Evolutionary conservation across 1,139 yeast species (phyloP).

Genomic region (Scheffersomyces segobiensis): DNA sequence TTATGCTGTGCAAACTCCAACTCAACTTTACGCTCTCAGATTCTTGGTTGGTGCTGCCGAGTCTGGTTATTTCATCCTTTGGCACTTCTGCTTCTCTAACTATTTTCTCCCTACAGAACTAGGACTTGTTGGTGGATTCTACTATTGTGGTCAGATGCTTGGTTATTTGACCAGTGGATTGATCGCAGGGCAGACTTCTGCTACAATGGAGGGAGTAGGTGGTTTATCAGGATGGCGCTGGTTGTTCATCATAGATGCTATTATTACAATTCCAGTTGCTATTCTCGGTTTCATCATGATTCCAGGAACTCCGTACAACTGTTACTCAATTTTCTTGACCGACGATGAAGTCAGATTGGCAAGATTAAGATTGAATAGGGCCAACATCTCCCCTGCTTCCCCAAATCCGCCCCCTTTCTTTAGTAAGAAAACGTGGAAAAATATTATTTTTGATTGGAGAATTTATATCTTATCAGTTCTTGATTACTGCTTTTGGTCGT

Average conservation of each 20-base stretch:
- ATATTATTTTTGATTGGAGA: slow-evolving; percentile 55
- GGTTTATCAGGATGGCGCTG: slow-evolving; percentile 71
- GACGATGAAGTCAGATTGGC: slow-evolving; percentile 69
- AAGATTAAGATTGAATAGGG: slow-evolving; percentile 21
- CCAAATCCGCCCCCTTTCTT: slow-evolving; percentile 10
- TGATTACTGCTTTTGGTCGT: slow-evolving; percentile 67
- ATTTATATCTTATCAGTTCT: slow-evolving; percentile 51
- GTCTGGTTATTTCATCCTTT: slow-evolving; percentile 55
- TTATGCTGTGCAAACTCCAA: slow-evolving; percentile 45
- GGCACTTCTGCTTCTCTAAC: slow-evolving; percentile 32
- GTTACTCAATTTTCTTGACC: slow-evolving; percentile 54
- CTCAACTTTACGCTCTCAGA: slow-evolving; percentile 54
- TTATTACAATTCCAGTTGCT: slow-evolving; percentile 61
- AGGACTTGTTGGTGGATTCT: slow-evolving; percentile 58
- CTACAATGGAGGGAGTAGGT: slow-evolving; percentile 43
- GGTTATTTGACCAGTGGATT: slow-evolving; percentile 67
- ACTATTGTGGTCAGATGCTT: slow-evolving; percentile 57
- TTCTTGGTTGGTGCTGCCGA: slow-evolving; percentile 63
- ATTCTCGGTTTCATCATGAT: slow-evolving; percentile 58
- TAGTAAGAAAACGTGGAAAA: slow-evolving; percentile 46
- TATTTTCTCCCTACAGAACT: slow-evolving; percentile 59
- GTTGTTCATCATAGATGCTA: slow-evolving; percentile 70
- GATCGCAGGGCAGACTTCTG: slow-evolving; percentile 59
- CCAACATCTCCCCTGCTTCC: not conserved
- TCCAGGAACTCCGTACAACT: slow-evolving; percentile 70